Conservation (phyloP, 2,329 filamentous ascomycete genomes). For the Byssochlamys sp. region DNA sequence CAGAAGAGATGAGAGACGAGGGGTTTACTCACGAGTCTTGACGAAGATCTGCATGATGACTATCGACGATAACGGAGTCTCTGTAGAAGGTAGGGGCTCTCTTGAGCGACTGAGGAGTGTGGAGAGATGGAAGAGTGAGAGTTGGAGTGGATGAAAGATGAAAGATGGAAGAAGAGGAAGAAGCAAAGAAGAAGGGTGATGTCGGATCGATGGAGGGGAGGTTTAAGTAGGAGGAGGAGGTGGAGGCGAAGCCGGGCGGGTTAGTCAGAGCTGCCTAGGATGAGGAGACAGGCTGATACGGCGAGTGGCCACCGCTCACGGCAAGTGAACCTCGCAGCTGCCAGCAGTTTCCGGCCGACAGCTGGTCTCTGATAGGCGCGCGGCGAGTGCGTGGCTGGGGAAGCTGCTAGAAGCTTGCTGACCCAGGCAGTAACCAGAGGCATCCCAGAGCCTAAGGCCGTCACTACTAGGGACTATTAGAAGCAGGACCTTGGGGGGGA, state of each 20-base stretch:
- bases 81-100: background rate
- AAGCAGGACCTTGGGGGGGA: background rate
- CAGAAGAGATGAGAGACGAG: conserved; percentile 14
- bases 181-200: conserved; percentile 8
- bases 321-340: conserved; percentile 5
- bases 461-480: background rate
- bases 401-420: conserved; percentile 11
- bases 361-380: background rate
- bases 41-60: conserved; percentile 91
- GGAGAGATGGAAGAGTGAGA: conserved; percentile 7
- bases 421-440: background rate
- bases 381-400: conserved; percentile 3
- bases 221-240: conserved; percentile 22
- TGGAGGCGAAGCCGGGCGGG: conserved; percentile 15
- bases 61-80: background rate
- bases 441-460: background rate
- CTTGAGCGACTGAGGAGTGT: conserved; percentile 1
- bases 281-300: conserved; percentile 3
- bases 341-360: background rate
- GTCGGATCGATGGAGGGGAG: conserved; percentile 16
- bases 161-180: conserved; percentile 6
- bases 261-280: conserved; percentile 14
- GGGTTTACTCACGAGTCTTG: conserved; percentile 68
- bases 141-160: conserved; percentile 2
- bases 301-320: conserved; percentile 19